These are phyloP conservation scores for Epichloe gansuensis DNA, from an alignment of 2,329 filamentous ascomycete genomes.

Conservation along the genomic window DNA sequence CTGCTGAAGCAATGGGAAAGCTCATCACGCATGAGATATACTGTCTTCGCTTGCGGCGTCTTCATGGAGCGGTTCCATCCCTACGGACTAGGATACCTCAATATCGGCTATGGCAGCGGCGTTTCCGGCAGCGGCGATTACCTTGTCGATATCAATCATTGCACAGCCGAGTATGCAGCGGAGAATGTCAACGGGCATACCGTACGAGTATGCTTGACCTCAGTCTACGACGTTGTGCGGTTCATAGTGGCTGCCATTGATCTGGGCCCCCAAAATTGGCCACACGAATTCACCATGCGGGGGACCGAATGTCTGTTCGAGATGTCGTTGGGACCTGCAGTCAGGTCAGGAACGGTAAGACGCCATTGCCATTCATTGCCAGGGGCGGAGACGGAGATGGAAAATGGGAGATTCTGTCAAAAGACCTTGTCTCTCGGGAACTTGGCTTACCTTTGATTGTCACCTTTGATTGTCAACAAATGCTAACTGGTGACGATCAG, in stretches of 20 bases:
- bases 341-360: conserved; percentile 35
- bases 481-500: conserved; percentile 19
- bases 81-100: conserved; percentile 47
- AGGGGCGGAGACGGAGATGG: not conserved
- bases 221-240: conserved; percentile 55
- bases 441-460: not conserved
- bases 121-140: conserved; percentile 49
- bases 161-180: conserved; percentile 48
- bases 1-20: conserved; percentile 42
- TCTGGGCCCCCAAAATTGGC: conserved; percentile 49
- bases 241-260: conserved; percentile 61
- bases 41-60: conserved; percentile 60
- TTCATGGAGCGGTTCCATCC: conserved; percentile 66
- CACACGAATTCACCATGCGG: conserved; percentile 53
- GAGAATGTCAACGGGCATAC: conserved; percentile 36
- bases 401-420: not conserved
- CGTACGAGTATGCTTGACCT: conserved; percentile 54
- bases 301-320: conserved; percentile 50
- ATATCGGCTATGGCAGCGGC: conserved; percentile 45
- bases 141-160: conserved; percentile 47
- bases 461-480: not conserved
- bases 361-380: not conserved
- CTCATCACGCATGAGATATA: conserved; percentile 47
- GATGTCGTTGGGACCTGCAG: conserved; percentile 43
- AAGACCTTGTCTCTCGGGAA: not conserved